A percentile compares a stretch with the other conserved stretches of the same genome.
Evolutionary conservation across 495 filamentous ascomycete genomes (phyloP).

Genomic region (Chlorociboria aeruginascens): DNA sequence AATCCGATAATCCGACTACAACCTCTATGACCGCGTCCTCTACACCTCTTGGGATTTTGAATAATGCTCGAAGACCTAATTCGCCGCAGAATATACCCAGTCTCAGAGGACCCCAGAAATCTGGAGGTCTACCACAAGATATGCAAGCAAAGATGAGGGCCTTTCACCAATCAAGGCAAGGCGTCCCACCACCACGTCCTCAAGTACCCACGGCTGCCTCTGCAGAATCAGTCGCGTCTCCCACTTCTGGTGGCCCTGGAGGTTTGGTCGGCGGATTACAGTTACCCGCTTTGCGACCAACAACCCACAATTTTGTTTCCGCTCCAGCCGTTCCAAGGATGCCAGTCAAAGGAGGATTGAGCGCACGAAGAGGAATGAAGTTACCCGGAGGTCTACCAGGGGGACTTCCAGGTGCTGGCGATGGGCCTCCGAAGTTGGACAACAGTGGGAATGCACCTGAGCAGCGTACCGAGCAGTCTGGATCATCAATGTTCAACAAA

Average conservation of each 20-base stretch:
- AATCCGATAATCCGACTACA: constrained; percentile 39
- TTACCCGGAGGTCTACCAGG: constrained; percentile 19
- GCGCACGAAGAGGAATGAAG: constrained; percentile 19
- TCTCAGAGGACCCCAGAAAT: constrained; percentile 19
- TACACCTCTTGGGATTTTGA: constrained; percentile 68
- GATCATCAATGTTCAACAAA: constrained; percentile 65
- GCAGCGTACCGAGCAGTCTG: constrained; percentile 20
- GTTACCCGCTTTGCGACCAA: constrained; percentile 30
- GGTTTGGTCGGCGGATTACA: constrained; percentile 29
- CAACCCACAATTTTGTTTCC: constrained; percentile 32
- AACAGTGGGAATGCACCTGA: constrained; percentile 8
- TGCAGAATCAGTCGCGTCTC: background rate
- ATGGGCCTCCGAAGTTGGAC: background rate
- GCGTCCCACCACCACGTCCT: constrained; percentile 39
- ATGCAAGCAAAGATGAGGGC: constrained; percentile 73
- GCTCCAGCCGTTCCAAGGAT: constrained; percentile 31
- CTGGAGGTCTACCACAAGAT: constrained; percentile 53
- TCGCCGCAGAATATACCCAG: constrained; percentile 43
- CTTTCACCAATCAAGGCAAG: constrained; percentile 56
- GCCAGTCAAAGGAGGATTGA: constrained; percentile 14
- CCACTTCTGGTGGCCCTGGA: constrained; percentile 11
- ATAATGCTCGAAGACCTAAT: constrained; percentile 58
- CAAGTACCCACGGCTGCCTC: constrained; percentile 23
- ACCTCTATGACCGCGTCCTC: constrained; percentile 59
- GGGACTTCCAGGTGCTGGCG: background rate